These are phyloP conservation scores for Tarenaya hassleriana DNA, from an alignment of 345 rosid species.

Conservation along the genomic window DNA sequence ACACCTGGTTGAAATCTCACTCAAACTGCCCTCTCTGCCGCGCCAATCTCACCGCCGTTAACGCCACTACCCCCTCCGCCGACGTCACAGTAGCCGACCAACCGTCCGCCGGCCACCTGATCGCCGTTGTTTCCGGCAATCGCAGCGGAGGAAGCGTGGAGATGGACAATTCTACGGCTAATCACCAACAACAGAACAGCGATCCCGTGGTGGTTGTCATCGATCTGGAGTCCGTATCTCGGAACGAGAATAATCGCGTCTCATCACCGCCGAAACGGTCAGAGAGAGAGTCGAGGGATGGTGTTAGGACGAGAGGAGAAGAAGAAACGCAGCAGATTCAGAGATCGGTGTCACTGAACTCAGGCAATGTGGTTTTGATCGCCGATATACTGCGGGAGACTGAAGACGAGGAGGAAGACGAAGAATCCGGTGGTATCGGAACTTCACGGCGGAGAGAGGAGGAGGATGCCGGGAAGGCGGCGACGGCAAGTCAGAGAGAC, in stretches of 20 bases:
- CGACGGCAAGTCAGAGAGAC: no score
- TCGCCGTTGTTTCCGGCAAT: background rate
- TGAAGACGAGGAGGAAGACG: conserved; percentile 33
- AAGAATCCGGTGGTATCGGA: conserved; percentile 23
- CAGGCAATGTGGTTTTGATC: conserved; percentile 31
- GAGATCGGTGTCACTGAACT: conserved; percentile 49
- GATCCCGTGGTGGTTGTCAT: conserved; percentile 36
- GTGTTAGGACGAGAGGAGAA: background rate
- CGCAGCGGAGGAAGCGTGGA: background rate
- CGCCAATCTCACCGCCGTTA: conserved; percentile 30
- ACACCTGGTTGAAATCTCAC: conserved; percentile 77
- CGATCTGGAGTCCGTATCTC: conserved; percentile 31
- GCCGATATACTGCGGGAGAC: conserved; percentile 37
- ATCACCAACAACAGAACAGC: background rate
- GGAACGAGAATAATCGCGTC: conserved; percentile 19
- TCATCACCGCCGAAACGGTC: conserved; percentile 13
- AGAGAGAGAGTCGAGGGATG: background rate
- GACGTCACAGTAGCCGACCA: background rate
- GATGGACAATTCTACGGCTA: background rate
- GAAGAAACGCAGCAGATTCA: conserved; percentile 21
- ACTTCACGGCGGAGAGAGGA: conserved; percentile 23
- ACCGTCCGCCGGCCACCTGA: background rate
- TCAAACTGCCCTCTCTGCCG: conserved; percentile 90
- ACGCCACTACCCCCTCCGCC: conserved; percentile 12
- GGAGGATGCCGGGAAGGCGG: background rate